Evolutionary conservation across 768 basidiomycete genomes (phyloP).

Genomic region (Rhodotorula diobovata): DNA sequence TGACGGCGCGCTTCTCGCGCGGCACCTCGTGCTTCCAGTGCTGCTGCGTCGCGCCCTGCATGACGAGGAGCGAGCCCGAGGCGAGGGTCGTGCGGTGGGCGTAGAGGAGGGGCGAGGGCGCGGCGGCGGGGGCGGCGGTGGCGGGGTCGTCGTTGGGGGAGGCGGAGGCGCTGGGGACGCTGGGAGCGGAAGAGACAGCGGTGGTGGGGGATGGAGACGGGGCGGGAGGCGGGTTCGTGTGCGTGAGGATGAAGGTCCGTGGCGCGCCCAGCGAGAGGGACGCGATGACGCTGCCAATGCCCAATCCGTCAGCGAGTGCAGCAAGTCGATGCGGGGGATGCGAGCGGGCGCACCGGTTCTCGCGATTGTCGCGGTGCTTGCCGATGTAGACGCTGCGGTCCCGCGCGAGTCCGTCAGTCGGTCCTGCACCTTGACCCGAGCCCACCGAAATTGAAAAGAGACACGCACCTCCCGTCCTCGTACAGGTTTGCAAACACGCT

Average conservation of each 20-base stretch:
- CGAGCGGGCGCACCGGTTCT: conserved; percentile 44
- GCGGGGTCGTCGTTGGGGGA: background rate
- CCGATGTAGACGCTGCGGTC: conserved; percentile 25
- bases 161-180: background rate
- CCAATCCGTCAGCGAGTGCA: background rate
- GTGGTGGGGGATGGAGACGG: background rate
- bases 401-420: no score
- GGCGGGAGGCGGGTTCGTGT: conserved; percentile 28
- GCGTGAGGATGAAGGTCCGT: conserved; percentile 50
- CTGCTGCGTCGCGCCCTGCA: conserved; percentile 52
- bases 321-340: background rate
- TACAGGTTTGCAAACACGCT: conserved; percentile 52
- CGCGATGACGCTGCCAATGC: conserved; percentile 46
- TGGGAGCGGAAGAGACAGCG: background rate
- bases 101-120: background rate
- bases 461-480: conserved; percentile 47
- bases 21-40: conserved; percentile 50
- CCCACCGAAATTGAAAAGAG: no score
- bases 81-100: conserved; percentile 33
- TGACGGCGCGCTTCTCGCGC: conserved; percentile 46
- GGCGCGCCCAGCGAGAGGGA: conserved; percentile 50
- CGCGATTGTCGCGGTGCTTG: conserved; percentile 46
- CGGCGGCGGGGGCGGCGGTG: background rate
- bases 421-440: no score
- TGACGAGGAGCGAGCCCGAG: conserved; percentile 51